Base-by-base conservation (phyloP, 139 green algal species). In the Asterochloris sp. region DNA sequence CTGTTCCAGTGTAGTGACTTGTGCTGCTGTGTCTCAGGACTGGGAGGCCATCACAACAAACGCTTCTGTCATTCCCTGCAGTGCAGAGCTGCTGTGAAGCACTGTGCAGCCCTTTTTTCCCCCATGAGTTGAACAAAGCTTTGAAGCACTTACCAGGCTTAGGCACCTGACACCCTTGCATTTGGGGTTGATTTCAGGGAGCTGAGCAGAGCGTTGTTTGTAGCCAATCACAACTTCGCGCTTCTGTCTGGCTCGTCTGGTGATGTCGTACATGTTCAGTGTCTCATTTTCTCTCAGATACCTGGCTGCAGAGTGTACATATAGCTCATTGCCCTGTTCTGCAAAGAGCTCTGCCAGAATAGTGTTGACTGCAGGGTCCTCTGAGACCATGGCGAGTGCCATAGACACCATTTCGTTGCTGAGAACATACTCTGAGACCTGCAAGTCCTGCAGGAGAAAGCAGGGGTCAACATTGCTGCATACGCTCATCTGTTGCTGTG, bases 301-400 rank as follows among this genome's bases (percentile, higher is more conserved):
- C 23, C 86, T 74, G 23, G 85, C 60, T 14, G 81, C 79, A 47
- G 89, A 78, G 27, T 81, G 69, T 24, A 92, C 81, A 74, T 92
- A 92, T 14, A 92, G 82, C 85, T 92, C 89, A 62, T 88, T 91
- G 85, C 89, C 89, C 62, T 86, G 68, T 38, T 88, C 85, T 27
- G 81, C 84, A 71, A 91, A 93, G 19, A 93, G 86, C 84, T 93
- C 88, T n/a, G 85, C 74, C 61, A 92, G 82, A 23, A 93, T 86
- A 17, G 60, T 54, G 71, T 92, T 93, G 61, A 93, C 90, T 17
- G 83, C 74, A 10, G 73, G 74, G 79, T 88, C 85, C 79, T 93
- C 89, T 12, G 81, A 61, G 27, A 91, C 88, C 89, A 93, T 93
- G 15, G 88, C 86, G 12, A 93, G 78, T 10, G 84, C 82, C 88